Evolutionary conservation across 2,329 filamentous ascomycete species (phyloP), one percentile per base, ranked within the genome.

Genomic region (Colletotrichum sp.): DNA sequence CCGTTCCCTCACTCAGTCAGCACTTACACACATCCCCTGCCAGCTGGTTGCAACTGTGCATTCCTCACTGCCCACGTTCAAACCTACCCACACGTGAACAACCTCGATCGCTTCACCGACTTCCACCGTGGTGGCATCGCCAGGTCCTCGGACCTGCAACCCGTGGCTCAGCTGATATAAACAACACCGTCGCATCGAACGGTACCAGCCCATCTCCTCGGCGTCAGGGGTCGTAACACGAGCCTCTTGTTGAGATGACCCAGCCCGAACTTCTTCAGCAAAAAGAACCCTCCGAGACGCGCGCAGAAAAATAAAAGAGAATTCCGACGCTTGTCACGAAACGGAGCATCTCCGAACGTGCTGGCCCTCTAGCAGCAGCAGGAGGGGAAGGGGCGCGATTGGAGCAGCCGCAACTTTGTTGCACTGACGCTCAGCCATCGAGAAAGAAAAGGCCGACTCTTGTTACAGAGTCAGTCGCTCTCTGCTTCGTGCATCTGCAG

Each of bases 191-290:
- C 44, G 30, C 57, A 68, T 76, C 21, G 32, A 71, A 70, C n/a
- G 44, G 60, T 7, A 44, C 57, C 66, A 36, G 39, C 32, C 18
- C 18, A 44, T 49, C 24, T 69, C 13, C 44, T 55, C 64, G 63
- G 62, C 57, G 36, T 39, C 73, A 76, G 63, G 73, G 73, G 63
- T 39, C 60, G 34, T 13, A 57, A 69, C 64, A 76, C 69, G 73
- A 76, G 64, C 72, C 69, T 75, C 72, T 52, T 39, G 52, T 62
- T 64, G 70, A 76, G 57, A 76, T 64, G 73, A 75, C 55, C 26
- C 59, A 49, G 44, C 62, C 69, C 62, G 60, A 67, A 72, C 69
- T 72, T 72, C 52, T 72, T 62, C 69, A 55, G 69, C 69, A 52
- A 49, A 21, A 49, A 49, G n/a, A 49, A 49, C 49, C 62, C 62